Evolutionary conservation across 805 yeast species (phyloP).

Genomic region (Saccharomycopsis capsularis): DNA sequence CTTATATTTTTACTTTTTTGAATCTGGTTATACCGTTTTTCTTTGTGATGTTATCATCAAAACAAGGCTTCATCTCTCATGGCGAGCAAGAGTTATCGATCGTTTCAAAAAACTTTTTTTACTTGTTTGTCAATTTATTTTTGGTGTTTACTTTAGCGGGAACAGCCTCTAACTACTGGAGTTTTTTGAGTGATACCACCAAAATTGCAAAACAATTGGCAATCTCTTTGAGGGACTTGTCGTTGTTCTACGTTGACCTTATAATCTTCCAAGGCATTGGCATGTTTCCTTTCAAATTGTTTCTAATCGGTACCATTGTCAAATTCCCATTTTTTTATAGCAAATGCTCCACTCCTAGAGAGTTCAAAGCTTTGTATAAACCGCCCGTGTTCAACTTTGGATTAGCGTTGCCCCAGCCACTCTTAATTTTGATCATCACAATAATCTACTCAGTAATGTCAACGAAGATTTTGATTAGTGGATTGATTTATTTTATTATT

Average conservation of each 20-base stretch:
- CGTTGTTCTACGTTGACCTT: slow-evolving; percentile 86
- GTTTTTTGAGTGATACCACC: slow-evolving; percentile 79
- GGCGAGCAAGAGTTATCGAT: slow-evolving; percentile 90
- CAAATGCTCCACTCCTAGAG: slow-evolving; percentile 75
- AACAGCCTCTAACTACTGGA: slow-evolving; percentile 77
- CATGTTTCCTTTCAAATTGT: slow-evolving; percentile 80
- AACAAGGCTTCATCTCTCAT: slow-evolving; percentile 85
- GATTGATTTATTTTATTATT: slow-evolving; percentile 71
- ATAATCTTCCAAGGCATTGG: slow-evolving; percentile 78
- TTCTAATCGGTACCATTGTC: slow-evolving; percentile 71
- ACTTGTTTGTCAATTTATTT: slow-evolving; percentile 88
- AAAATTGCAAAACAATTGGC: slow-evolving; percentile 85
- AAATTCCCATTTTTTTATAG: slow-evolving; percentile 63
- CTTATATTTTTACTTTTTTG: slow-evolving; percentile 80
- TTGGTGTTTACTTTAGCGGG: slow-evolving; percentile 92
- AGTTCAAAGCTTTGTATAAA: slow-evolving; percentile 62
- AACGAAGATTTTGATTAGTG: slow-evolving; percentile 78
- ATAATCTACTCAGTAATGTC: slow-evolving; percentile 85
- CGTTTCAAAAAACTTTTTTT: slow-evolving; percentile 89
- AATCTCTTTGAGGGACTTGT: slow-evolving; percentile 66
- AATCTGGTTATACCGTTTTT: slow-evolving; percentile 80
- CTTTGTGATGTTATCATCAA: slow-evolving; percentile 72
- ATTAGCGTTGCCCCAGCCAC: slow-evolving; percentile 83
- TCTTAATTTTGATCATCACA: slow-evolving; percentile 76
- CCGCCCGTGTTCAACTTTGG: slow-evolving; percentile 95